phyloP scores from a whole-genome alignment of 2,329 filamentous ascomycete genomes.

The Alternaria brassicicola region DNA sequence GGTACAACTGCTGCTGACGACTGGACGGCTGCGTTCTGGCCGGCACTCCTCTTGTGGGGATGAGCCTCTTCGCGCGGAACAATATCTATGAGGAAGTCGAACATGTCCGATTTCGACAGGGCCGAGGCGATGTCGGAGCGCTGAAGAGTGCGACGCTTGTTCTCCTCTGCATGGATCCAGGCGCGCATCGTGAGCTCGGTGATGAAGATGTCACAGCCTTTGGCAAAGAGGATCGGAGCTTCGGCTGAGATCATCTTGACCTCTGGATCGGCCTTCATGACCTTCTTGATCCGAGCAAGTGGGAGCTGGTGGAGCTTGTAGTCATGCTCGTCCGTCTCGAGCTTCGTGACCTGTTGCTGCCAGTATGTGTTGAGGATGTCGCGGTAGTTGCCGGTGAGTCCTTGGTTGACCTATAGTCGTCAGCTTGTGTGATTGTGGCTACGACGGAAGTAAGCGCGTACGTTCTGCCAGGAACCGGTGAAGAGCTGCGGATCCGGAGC shows the following conservation, averaged over 20 bases:
- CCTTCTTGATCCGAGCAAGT: conserved; percentile 98
- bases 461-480: conserved; percentile 94
- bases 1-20: conserved; percentile 50
- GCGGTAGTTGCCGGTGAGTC: conserved; percentile 87
- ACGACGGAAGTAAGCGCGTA: conserved; percentile 48
- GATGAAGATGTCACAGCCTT: conserved; percentile 99
- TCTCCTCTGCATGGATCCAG: conserved; percentile 99
- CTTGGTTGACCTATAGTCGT: conserved; percentile 81
- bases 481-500: conserved; percentile 90
- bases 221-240: conserved; percentile 95
- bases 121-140: conserved; percentile 96
- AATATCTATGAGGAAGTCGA: conserved; percentile 98
- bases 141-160: conserved; percentile 94
- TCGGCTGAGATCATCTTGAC: conserved; percentile 99
- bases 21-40: conserved; percentile 47
- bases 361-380: conserved; percentile 99
- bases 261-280: conserved; percentile 99
- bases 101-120: conserved; percentile 98
- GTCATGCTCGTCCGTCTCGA: conserved; percentile 94
- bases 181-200: conserved; percentile 98
- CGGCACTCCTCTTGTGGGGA: conserved; percentile 71
- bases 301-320: conserved; percentile 98
- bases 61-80: conserved; percentile 94
- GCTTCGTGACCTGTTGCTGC: conserved; percentile 96
- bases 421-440: conserved; percentile 21